Evolutionary conservation across 2,329 filamentous ascomycete species (phyloP).

Genomic region (Exophiala dermatitidis): DNA sequence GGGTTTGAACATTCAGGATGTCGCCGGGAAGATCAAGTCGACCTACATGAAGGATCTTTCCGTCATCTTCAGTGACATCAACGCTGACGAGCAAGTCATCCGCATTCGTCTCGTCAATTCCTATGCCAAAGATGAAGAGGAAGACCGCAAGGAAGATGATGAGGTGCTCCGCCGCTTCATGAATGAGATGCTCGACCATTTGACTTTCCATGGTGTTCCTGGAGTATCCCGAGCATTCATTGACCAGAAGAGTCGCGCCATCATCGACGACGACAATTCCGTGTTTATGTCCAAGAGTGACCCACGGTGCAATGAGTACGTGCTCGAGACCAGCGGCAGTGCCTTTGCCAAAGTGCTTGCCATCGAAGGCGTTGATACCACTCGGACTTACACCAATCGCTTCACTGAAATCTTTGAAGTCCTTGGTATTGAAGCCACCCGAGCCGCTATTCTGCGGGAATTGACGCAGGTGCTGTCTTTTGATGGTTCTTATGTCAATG

Average conservation of each 20-base stretch:
- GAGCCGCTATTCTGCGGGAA: slow-evolving; percentile 78
- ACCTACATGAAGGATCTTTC: slow-evolving; percentile 78
- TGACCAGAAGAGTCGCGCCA: slow-evolving; percentile 66
- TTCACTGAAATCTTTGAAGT: slow-evolving; percentile 91
- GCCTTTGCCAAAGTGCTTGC: slow-evolving; percentile 75
- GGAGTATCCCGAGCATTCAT: slow-evolving; percentile 90
- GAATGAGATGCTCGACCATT: slow-evolving; percentile 79
- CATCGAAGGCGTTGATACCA: slow-evolving; percentile 80
- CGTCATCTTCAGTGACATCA: slow-evolving; percentile 96
- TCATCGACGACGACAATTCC: slow-evolving; percentile 62
- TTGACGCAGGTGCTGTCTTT: slow-evolving; percentile 90
- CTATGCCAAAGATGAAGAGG: slow-evolving; percentile 63
- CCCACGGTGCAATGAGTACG: slow-evolving; percentile 79
- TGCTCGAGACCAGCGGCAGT: slow-evolving; percentile 89
- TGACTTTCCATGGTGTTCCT: slow-evolving; percentile 82
- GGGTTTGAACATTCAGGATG: slow-evolving; percentile 82
- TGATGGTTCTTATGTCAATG: slow-evolving; percentile 98
- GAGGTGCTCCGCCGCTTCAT: slow-evolving; percentile 88
- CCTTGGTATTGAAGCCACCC: slow-evolving; percentile 92
- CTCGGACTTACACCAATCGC: slow-evolving; percentile 86
- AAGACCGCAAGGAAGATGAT: slow-evolving; percentile 73
- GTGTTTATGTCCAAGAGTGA: slow-evolving; percentile 68
- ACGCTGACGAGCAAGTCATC: slow-evolving; percentile 89
- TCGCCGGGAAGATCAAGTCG: slow-evolving; percentile 81
- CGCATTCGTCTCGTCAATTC: slow-evolving; percentile 74